Evolutionary conservation across 345 rosid genomes (phyloP).

Genomic region (Trapa bicornis): DNA sequence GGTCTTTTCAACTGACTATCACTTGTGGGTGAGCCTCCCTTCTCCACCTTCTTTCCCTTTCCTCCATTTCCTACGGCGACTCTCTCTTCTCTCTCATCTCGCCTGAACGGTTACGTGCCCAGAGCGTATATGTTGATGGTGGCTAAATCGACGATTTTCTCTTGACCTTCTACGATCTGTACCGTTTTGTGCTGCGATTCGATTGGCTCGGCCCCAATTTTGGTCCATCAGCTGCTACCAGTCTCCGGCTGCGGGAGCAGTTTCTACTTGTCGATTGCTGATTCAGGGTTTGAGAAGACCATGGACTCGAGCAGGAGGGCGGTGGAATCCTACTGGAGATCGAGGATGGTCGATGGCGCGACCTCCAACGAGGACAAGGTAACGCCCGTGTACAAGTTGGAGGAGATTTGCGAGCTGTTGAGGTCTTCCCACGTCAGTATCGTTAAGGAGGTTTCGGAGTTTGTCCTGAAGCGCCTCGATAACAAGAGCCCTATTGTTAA

Average conservation of each 20-base stretch:
- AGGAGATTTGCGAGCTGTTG: constrained; percentile 86
- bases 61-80: neutral
- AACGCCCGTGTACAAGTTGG: constrained; percentile 90
- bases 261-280: neutral
- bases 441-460: constrained; percentile 81
- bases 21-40: neutral
- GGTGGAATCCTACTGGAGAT: constrained; percentile 97
- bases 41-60: neutral
- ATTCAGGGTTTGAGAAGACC: neutral
- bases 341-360: constrained; percentile 79
- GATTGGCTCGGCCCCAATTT: neutral
- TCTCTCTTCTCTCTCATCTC: neutral
- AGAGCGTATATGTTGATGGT: neutral
- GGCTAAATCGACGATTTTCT: neutral
- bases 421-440: constrained; percentile 73
- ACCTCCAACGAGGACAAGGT: constrained; percentile 89
- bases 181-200: neutral
- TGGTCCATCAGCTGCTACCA: neutral
- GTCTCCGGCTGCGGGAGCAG: neutral
- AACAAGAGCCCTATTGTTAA: constrained; percentile 87
- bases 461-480: constrained; percentile 76
- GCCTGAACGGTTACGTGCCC: neutral
- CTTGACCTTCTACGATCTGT: neutral
- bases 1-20: neutral
- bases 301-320: constrained; percentile 99